Conservation (phyloP, 495 filamentous ascomycete species). For the Parachaetomium inaequale region DNA sequence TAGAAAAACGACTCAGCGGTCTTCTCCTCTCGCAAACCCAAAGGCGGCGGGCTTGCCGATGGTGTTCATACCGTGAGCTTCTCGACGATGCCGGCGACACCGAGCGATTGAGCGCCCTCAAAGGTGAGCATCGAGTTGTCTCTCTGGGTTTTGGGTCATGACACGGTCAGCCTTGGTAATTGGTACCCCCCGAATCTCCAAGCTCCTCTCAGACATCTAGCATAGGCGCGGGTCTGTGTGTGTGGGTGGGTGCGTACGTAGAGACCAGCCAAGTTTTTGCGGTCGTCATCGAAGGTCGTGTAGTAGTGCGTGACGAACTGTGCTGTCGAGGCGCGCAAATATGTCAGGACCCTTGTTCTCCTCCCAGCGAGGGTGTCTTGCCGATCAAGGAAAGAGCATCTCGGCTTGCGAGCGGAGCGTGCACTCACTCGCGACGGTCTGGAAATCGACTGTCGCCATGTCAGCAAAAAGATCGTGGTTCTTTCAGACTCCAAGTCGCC, state of each 20-base stretch:
- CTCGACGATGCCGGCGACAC: constrained; percentile 60
- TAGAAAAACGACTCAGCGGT: constrained; percentile 10
- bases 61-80: constrained; percentile 65
- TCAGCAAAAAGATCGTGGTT: constrained; percentile 1
- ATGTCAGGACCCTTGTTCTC: constrained; percentile 13
- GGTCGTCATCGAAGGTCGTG: constrained; percentile 70
- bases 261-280: constrained; percentile 58
- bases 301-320: constrained; percentile 90
- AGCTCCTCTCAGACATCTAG: neutral
- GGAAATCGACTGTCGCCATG: constrained; percentile 17
- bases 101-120: constrained; percentile 60
- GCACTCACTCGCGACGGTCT: constrained; percentile 32
- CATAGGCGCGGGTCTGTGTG: neutral
- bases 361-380: neutral
- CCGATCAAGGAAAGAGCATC: neutral
- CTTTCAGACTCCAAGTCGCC: neutral
- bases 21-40: neutral
- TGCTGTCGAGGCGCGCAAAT: constrained; percentile 47
- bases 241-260: constrained; percentile 60
- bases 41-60: neutral
- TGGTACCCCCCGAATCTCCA: neutral
- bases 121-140: constrained; percentile 91
- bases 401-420: neutral
- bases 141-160: constrained; percentile 51
- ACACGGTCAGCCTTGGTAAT: neutral